A percentile compares a stretch with the other conserved stretches of the same genome.
phyloP scores from a whole-genome alignment of 2,329 filamentous ascomycete species.

The Blastomyces silverae region DNA sequence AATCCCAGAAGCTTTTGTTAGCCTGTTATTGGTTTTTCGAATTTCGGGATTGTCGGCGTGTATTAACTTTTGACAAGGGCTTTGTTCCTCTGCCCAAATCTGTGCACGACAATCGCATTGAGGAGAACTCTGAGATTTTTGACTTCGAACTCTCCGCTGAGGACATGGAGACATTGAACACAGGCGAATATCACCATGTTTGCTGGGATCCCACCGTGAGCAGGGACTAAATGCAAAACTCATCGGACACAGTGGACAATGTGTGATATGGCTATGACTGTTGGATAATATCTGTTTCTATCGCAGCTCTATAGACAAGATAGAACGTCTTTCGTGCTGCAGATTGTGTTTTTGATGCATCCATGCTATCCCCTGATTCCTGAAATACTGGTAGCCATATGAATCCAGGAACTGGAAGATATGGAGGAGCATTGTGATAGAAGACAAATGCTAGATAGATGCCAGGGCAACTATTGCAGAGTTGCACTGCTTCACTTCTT shows the following conservation, averaged over 20 bases:
- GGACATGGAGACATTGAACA: slow-evolving; percentile 53
- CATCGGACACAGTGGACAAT: neutral
- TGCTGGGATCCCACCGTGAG: slow-evolving; percentile 48
- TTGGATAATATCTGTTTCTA: neutral
- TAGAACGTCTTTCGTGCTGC: neutral
- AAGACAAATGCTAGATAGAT: neutral
- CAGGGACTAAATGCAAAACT: slow-evolving; percentile 15
- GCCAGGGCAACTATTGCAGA: neutral
- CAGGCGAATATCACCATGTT: slow-evolving; percentile 51
- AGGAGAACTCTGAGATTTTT: slow-evolving; percentile 54
- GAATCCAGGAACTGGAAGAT: neutral
- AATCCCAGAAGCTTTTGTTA: too few relatives aligned
- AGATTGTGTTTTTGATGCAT: neutral
- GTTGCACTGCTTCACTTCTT: slow-evolving; percentile 7
- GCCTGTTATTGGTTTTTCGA: neutral
- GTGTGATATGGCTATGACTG: neutral
- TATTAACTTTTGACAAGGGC: slow-evolving; percentile 35
- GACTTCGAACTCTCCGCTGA: slow-evolving; percentile 54
- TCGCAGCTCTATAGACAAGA: neutral
- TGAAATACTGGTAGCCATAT: neutral
- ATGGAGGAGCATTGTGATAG: neutral
- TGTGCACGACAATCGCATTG: slow-evolving; percentile 53
- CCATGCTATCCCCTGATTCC: neutral
- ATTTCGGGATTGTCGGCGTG: slow-evolving; percentile 1
- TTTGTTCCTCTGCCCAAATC: slow-evolving; percentile 59